Evolutionary conservation across 192 early-diverging fungal genomes (phyloP), one percentile per base, ranked within the genome.

Genomic region (Linnemannia schmuckeri): DNA sequence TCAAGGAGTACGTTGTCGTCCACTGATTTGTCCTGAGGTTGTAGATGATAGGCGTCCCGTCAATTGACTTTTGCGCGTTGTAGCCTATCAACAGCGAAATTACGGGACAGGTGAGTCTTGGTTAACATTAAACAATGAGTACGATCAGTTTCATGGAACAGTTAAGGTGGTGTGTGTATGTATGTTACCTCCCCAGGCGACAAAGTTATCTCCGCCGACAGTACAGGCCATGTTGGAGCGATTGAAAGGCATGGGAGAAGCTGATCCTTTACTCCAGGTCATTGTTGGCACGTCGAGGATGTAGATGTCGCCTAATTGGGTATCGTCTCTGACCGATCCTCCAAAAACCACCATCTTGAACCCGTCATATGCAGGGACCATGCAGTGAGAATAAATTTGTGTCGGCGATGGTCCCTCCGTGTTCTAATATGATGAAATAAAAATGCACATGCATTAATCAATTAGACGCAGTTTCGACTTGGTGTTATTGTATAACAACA

Each of bases 271-370:
- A 5, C 17, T 33, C 72, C 72, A 74, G 17, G 72, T 44, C 40
- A 72, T 37, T 4, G 72, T 74, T 17, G 37, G 37, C 22, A 74
- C 47, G 46, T 74, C 46, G 18, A 74, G 46, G 30, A 74, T 49
- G 46, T 74, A 74, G 27, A 74, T 74, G 30, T 44, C 30, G 17
- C 17, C 46, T 7, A 49, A 30, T 20, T 38, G 46, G 10, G n/a
- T 22, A 15, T 44, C n/a, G 24, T 20, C 30, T 7, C 4, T 33
- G 30, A 20, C 6, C 6, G 44, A 49, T 0, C 72, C 72, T 17
- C 72, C 72, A 52, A 74, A 74, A 12, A 74, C 44, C 6, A 74
- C 72, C 72, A 74, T 74, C 27, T 74, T 74, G 72, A 44, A n/a
- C 17, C 72, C 72, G 18, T 49, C 46, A 20, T 74, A 74, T 74